Evolutionary conservation across 2,329 filamentous ascomycete genomes (phyloP).

Genomic region (Penicillium sp.): DNA sequence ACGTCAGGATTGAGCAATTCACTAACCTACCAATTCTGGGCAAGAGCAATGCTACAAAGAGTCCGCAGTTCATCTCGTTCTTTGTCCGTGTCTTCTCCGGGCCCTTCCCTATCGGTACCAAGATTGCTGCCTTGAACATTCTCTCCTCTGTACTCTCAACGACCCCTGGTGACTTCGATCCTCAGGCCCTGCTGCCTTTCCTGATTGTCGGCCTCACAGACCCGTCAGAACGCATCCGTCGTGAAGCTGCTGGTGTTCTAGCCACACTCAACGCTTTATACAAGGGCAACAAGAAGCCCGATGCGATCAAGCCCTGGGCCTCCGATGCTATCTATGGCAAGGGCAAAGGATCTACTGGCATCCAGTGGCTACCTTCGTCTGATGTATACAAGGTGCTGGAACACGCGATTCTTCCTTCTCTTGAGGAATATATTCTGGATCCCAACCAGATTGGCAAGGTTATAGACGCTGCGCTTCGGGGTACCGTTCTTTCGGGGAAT

Average conservation of each 20-base stretch:
- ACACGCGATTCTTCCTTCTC: slow-evolving; percentile 67
- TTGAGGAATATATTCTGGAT: slow-evolving; percentile 88
- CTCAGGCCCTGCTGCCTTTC: slow-evolving; percentile 84
- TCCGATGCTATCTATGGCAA: slow-evolving; percentile 66
- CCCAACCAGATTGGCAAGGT: slow-evolving; percentile 67
- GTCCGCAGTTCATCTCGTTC: slow-evolving; percentile 72
- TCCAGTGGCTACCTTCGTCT: slow-evolving; percentile 61
- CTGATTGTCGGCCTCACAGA: slow-evolving; percentile 74
- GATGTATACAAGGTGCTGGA: slow-evolving; percentile 64
- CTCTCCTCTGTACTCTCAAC: slow-evolving; percentile 59
- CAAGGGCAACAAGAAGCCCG: slow-evolving; percentile 47
- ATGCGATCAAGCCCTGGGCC: slow-evolving; percentile 56
- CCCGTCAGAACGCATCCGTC: slow-evolving; percentile 71
- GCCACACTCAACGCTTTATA: slow-evolving; percentile 58
- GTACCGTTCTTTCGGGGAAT: slow-evolving; percentile 34
- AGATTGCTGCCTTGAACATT: slow-evolving; percentile 68
- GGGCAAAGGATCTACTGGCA: slow-evolving; percentile 46
- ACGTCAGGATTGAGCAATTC: slow-evolving; percentile 37
- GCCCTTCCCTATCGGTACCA: slow-evolving; percentile 67
- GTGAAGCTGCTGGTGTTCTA: slow-evolving; percentile 70
- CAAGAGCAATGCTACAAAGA: slow-evolving; percentile 52
- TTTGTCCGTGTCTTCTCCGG: slow-evolving; percentile 75
- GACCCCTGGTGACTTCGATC: slow-evolving; percentile 58
- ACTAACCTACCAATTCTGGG: slow-evolving; percentile 40
- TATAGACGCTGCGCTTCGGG: slow-evolving; percentile 63